Evolutionary conservation across 768 basidiomycete species (phyloP).

Genomic region (Russula brevipes): DNA sequence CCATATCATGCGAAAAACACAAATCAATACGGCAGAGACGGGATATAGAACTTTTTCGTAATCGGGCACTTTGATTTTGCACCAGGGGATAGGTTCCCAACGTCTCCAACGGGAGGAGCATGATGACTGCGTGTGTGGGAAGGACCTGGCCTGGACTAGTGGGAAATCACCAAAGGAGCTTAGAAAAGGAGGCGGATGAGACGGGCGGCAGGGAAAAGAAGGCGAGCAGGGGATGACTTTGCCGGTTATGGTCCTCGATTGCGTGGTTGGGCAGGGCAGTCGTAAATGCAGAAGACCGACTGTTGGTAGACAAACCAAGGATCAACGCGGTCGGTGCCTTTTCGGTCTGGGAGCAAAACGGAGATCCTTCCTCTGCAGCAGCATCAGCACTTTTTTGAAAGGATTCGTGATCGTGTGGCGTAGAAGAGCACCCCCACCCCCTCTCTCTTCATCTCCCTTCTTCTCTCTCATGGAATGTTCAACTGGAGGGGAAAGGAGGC

Average conservation of each 20-base stretch:
- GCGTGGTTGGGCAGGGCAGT: background rate
- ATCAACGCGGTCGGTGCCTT: slow-evolving; percentile 13
- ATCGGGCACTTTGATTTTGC: background rate
- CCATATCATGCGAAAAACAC: background rate
- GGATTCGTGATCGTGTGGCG: slow-evolving; percentile 22
- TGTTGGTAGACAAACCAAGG: background rate
- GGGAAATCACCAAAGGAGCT: slow-evolving; percentile 1
- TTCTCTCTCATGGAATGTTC: background rate
- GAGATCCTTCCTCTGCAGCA: slow-evolving; percentile 1
- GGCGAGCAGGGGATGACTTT: background rate
- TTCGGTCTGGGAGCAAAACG: slow-evolving; percentile 3
- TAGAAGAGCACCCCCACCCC: slow-evolving; percentile 6
- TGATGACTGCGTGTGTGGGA: slow-evolving; percentile 1
- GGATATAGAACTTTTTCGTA: background rate
- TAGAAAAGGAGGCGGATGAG: slow-evolving; percentile 3
- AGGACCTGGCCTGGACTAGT: slow-evolving; percentile 6
- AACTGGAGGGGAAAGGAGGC: background rate
- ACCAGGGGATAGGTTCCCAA: background rate
- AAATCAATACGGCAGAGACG: too few species aligned
- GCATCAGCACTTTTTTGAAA: background rate
- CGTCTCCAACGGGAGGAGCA: background rate
- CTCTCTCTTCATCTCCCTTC: slow-evolving; percentile 5
- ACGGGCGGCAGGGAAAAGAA: background rate
- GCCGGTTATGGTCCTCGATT: slow-evolving; percentile 8
- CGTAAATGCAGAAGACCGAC: slow-evolving; percentile 9